These are phyloP conservation scores for Coniochaeta hoffmannii DNA, from an alignment of 2,329 filamentous ascomycete genomes.

Conservation along the genomic window DNA sequence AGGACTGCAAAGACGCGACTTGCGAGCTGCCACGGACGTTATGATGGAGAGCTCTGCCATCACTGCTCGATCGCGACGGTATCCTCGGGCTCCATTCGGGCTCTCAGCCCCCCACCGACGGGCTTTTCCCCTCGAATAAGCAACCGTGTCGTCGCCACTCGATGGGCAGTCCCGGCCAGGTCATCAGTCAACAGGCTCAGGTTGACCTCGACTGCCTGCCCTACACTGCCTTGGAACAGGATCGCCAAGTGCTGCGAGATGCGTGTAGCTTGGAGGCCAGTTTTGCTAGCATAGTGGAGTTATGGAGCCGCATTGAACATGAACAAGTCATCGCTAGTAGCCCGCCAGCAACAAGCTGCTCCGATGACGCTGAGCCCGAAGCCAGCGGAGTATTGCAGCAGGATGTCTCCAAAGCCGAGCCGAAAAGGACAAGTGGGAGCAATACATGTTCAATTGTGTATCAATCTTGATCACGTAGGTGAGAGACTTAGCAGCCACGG, in stretches of 20 bases:
- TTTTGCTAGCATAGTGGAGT: background rate
- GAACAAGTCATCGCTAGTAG: background rate
- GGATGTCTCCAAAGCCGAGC: too few relatives aligned
- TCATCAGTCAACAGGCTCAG: too few relatives aligned
- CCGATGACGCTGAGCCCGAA: background rate
- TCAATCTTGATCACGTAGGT: background rate
- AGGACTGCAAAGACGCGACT: background rate
- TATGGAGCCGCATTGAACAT: background rate
- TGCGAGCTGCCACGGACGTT: background rate
- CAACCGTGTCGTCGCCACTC: background rate
- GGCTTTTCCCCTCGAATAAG: background rate
- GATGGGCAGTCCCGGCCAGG: background rate
- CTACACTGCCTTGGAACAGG: background rate
- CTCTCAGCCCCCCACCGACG: background rate
- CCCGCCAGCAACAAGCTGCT: background rate
- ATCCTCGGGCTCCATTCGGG: background rate
- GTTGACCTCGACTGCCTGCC: background rate
- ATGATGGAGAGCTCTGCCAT: background rate
- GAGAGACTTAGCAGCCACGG: background rate
- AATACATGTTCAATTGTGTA: background rate
- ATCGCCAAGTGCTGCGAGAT: background rate
- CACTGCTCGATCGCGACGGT: background rate
- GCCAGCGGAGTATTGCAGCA: background rate
- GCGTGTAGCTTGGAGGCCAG: background rate
- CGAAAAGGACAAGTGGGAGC: too few relatives aligned